Conservation (phyloP, 2,329 filamentous ascomycete species). For the Penicillium sp. region DNA sequence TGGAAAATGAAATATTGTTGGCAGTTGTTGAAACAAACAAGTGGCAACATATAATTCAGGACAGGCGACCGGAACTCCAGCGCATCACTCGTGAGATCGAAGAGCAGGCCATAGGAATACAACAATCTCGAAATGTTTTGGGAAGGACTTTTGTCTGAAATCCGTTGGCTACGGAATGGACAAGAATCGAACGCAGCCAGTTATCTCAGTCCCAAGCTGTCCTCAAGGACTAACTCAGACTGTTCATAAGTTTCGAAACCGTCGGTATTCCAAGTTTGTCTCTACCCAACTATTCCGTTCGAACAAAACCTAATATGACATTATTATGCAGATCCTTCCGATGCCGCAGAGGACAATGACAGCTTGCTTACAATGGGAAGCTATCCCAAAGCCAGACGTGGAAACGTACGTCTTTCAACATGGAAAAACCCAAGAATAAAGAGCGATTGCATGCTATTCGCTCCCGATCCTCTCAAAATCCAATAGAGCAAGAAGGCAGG, state of each 20-base stretch:
- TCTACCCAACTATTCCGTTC: too few species aligned
- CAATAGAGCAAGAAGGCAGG: too few species aligned
- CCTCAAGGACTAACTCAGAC: too few species aligned
- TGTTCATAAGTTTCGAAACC: too few species aligned
- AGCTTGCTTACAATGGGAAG: background rate
- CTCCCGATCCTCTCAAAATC: too few species aligned
- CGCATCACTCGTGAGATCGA: background rate
- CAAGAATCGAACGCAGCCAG: background rate
- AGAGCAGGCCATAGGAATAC: background rate
- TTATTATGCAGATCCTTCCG: background rate
- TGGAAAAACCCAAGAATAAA: too few species aligned
- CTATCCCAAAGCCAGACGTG: background rate
- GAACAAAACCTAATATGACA: too few species aligned
- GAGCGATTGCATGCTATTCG: too few species aligned
- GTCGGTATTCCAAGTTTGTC: too few species aligned
- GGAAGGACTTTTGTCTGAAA: background rate
- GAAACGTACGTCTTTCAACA: too few species aligned
- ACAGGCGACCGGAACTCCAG: background rate
- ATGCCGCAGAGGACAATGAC: background rate
- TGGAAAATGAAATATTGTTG: background rate
- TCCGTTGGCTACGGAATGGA: background rate
- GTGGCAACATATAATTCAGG: background rate
- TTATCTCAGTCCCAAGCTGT: background rate
- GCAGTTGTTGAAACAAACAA: background rate
- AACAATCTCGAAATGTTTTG: background rate